phyloP scores from a whole-genome alignment of 345 rosid species.

The Eucalyptus erythrocorys region DNA sequence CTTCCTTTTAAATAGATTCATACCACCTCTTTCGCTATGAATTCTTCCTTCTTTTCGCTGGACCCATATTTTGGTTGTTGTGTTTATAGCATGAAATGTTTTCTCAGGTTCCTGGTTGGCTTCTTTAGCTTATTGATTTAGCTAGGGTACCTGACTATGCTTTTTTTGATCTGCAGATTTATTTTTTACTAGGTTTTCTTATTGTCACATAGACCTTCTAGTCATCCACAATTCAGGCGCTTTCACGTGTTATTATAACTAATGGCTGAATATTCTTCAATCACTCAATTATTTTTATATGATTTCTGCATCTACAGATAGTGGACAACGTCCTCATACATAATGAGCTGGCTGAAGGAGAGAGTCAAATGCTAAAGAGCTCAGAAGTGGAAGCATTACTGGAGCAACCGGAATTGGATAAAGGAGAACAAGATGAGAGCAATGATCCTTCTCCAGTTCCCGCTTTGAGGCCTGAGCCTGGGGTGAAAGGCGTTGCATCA shows the following conservation, averaged over 20 bases:
- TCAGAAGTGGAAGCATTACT: conserved; percentile 16
- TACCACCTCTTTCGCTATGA: background rate
- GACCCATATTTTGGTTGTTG: background rate
- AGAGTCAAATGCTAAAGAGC: conserved; percentile 11
- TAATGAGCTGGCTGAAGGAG: conserved; percentile 44
- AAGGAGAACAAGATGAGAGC: conserved; percentile 49
- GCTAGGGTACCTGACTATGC: background rate
- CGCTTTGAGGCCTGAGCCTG: conserved; percentile 16
- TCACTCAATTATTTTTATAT: background rate
- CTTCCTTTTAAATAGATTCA: background rate
- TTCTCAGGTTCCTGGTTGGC: background rate
- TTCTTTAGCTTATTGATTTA: background rate
- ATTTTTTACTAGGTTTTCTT: background rate
- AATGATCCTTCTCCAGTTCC: conserved; percentile 17
- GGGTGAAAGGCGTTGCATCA: background rate
- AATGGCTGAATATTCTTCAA: background rate
- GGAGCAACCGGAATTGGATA: conserved; percentile 20
- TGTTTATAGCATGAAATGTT: background rate
- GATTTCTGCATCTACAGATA: conserved; percentile 23
- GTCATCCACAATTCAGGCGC: background rate
- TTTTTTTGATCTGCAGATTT: background rate
- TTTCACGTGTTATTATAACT: background rate
- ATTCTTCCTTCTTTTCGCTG: background rate
- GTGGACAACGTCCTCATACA: conserved; percentile 40
- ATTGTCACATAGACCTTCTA: background rate